Base-by-base conservation (phyloP, 2,329 filamentous ascomycete species). In the Talaromyces sp. region DNA sequence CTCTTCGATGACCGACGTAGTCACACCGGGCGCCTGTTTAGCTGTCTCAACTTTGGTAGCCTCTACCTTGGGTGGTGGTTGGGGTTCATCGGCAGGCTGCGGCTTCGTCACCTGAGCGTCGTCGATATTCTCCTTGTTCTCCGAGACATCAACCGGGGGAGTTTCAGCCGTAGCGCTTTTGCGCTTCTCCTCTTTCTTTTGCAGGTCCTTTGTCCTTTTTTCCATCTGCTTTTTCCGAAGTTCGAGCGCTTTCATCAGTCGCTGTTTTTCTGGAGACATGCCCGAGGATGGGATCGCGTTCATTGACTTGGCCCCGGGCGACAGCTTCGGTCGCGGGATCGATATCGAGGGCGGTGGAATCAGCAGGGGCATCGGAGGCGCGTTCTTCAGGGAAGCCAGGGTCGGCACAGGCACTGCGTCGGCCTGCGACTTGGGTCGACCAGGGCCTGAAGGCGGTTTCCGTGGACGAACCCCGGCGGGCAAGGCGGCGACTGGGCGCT, bases 221-320 rank as follows among this genome's bases (percentile, higher is more conserved):
- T 71, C 73, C 72, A 88, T 87, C 74, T 92, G 92, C 76, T 90
- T 92, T 75, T 96, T 95, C 58, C 93, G 85, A 67, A 97, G 77
- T 75, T 97, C 90, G 78, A 97, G 84, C 8, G 95, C 95, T 78
- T 96, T 97, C 91, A 96, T 93, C 65, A 99, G 80, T 59, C 95
- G 85, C 63, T 91, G 87, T 78, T 96, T 98, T 74, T 99, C 95
- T 0, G 91, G 91, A 1, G 91, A 92, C 69, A 96, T 89, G n/a
- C 80, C 78, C 11, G 73, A 81, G 68, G 74, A 80, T 70, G 70
- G 71, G 65, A 76, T 65, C 67, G 78, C 78, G 73, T 70, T 84
- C 74, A 70, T 75, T 27, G 76, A 78, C 63, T 75, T 76, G 39
- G 74, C 73, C 19, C 73, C 70, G 8, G 76, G 75, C 27, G 76